phyloP scores from a whole-genome alignment of 345 rosid species.

The Rhodomyrtus tomentosa region DNA sequence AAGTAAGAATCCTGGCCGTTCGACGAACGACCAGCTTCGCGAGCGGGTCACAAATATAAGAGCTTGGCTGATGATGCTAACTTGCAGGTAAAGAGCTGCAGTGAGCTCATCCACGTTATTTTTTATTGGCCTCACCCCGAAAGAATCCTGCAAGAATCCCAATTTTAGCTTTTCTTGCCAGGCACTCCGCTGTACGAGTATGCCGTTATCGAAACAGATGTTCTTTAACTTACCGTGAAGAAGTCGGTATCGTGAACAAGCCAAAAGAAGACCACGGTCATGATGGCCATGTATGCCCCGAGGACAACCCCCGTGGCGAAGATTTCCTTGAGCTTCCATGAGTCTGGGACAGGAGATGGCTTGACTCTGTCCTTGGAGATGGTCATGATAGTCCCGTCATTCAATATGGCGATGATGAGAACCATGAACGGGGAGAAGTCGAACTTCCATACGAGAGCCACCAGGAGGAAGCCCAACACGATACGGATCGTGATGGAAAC shows the following conservation, averaged over 20 bases:
- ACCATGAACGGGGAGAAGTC: conserved; percentile 88
- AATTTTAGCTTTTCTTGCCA: neutral
- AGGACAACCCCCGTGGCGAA: conserved; percentile 64
- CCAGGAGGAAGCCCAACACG: conserved; percentile 65
- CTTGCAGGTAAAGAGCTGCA: conserved; percentile 81
- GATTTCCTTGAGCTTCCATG: conserved; percentile 78
- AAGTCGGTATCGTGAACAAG: conserved; percentile 46
- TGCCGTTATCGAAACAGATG: neutral
- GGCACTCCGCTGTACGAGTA: neutral
- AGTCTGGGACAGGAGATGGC: conserved; percentile 75
- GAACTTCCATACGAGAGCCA: conserved; percentile 68
- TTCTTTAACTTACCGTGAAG: conserved; percentile 39
- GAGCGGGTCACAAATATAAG: conserved; percentile 81
- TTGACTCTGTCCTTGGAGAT: conserved; percentile 72
- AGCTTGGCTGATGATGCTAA: conserved; percentile 82
- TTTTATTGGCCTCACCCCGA: conserved; percentile 37
- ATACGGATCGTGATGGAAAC: conserved; percentile 83
- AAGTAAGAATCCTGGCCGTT: conserved; percentile 56
- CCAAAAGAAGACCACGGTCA: conserved; percentile 56
- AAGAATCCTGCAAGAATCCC: conserved; percentile 22
- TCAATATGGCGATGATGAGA: conserved; percentile 66
- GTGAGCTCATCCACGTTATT: conserved; percentile 33
- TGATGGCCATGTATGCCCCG: conserved; percentile 61
- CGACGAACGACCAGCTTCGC: conserved; percentile 67
- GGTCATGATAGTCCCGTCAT: conserved; percentile 86